Evolutionary conservation across 345 rosid genomes (phyloP).

Genomic region (Salix purpurea): DNA sequence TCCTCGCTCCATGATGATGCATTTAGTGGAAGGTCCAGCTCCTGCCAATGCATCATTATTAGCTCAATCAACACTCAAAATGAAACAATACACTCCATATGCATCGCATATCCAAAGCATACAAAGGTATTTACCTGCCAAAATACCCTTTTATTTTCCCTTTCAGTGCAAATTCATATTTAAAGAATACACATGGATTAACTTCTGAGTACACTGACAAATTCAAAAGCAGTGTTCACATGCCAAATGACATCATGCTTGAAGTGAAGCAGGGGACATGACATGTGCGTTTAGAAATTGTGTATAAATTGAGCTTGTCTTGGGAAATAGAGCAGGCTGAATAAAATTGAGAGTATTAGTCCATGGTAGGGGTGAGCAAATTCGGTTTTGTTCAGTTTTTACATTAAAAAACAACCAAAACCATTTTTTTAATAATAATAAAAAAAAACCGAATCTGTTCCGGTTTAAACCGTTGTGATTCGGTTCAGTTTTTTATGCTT

Average conservation of each 20-base stretch:
- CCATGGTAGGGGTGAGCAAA: neutral
- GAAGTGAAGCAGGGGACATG: neutral
- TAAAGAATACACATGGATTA: neutral
- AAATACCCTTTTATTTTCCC: neutral
- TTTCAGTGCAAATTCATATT: neutral
- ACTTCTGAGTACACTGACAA: neutral
- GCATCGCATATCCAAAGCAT: neutral
- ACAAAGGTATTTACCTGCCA: neutral
- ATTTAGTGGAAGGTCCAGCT: conserved; percentile 74
- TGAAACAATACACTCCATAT: neutral
- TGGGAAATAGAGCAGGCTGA: neutral
- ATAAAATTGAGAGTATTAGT: neutral
- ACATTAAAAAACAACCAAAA: too few relatives aligned
- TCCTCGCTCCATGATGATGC: conserved; percentile 84
- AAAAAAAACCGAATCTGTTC: too few relatives aligned
- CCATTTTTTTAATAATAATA: too few relatives aligned
- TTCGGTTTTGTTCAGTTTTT: too few relatives aligned
- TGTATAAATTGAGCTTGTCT: neutral
- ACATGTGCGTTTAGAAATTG: neutral
- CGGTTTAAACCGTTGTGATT: too few relatives aligned
- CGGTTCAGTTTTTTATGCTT: too few relatives aligned
- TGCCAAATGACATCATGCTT: neutral
- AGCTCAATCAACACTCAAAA: neutral
- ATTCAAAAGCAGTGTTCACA: neutral
- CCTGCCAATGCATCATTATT: conserved; percentile 42